Evolutionary conservation across 106 monocot genomes (phyloP).

Genomic region (Dioscorea zingiberensis): DNA sequence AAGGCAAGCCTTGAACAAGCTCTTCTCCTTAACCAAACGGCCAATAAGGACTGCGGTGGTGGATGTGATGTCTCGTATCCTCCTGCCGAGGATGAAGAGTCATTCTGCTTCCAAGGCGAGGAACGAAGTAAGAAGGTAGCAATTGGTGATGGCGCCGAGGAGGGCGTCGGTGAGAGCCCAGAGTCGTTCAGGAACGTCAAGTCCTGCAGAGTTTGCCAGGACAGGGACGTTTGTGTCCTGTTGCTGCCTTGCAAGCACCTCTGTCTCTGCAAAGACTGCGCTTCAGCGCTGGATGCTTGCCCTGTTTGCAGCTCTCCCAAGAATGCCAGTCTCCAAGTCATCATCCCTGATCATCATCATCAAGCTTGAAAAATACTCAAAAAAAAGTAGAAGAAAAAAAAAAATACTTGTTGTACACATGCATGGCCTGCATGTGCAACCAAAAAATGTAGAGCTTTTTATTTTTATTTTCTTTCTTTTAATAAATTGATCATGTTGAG

Average conservation of each 20-base stretch:
- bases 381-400: no score
- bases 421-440: no score
- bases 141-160: neutral
- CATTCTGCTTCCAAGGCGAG: constrained; percentile 26
- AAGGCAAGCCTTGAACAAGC: constrained; percentile 37
- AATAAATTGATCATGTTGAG: no score
- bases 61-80: constrained; percentile 11
- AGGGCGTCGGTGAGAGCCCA: neutral
- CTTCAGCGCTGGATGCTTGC: constrained; percentile 25
- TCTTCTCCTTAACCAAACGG: constrained; percentile 13
- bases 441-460: no score
- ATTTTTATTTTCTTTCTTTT: no score
- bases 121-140: neutral
- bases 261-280: constrained; percentile 53
- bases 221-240: constrained; percentile 31
- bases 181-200: neutral
- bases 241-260: constrained; percentile 62
- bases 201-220: constrained; percentile 42
- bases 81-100: constrained; percentile 29
- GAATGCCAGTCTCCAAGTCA: constrained; percentile 41
- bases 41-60: constrained; percentile 21
- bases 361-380: no score
- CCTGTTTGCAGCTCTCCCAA: constrained; percentile 43
- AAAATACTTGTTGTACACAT: no score
- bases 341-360: constrained; percentile 3